A percentile compares a stretch with the other conserved stretches of the same genome.
These are phyloP conservation scores for Blastocystis sp. DNA, from an alignment of 352 stramenopile species.

Conservation along the genomic window DNA sequence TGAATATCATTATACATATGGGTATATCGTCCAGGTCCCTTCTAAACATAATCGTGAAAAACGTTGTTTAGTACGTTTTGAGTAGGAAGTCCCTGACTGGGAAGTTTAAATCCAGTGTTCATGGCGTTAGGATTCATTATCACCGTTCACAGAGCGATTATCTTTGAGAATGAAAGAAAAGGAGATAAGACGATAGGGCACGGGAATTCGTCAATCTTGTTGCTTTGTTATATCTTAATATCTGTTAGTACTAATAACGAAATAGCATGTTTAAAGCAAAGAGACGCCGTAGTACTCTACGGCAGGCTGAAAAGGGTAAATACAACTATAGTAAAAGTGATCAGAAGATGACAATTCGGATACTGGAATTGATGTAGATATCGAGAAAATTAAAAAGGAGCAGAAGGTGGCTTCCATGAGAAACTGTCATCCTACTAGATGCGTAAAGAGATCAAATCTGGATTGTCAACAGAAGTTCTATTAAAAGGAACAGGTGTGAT, in stretches of 20 bases:
- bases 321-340: background rate
- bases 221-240: background rate
- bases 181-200: background rate
- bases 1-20: slow-evolving; percentile 63
- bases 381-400: slow-evolving; percentile 9
- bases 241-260: background rate
- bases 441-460: background rate
- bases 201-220: slow-evolving; percentile 7
- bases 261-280: slow-evolving; percentile 60
- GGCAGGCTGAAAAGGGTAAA: slow-evolving; percentile 20
- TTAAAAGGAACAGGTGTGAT: background rate
- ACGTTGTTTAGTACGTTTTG: background rate
- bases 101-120: background rate
- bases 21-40: background rate
- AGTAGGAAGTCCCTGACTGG: background rate
- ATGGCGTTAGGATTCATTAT: slow-evolving; percentile 35
- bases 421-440: background rate
- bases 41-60: background rate
- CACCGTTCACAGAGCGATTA: background rate
- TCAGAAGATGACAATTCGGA: slow-evolving; percentile 1
- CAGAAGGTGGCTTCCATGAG: background rate
- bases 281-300: slow-evolving; percentile 11
- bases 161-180: background rate
- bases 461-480: slow-evolving; percentile 21
- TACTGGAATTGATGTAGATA: slow-evolving; percentile 13